A percentile compares a stretch with the other conserved stretches of the same genome.
Evolutionary conservation across 176 grass and related monocot genomes (phyloP).

Genomic region (Lolium perenne): DNA sequence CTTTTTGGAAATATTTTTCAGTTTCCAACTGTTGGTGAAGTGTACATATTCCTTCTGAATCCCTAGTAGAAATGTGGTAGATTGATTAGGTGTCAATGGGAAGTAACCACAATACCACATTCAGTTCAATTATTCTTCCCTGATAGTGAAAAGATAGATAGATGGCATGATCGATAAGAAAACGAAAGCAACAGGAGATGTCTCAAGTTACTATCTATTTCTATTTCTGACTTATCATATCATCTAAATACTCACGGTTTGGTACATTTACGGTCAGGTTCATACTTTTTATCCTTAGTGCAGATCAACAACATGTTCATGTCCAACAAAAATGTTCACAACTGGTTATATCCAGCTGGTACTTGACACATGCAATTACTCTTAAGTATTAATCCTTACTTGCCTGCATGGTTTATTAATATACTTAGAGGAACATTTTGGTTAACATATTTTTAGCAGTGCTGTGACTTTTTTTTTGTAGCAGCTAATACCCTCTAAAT

Average conservation of each 20-base stretch:
- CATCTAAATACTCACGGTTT: background rate
- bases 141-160: background rate
- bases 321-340: background rate
- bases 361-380: slow-evolving; percentile 1
- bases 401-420: slow-evolving; percentile 22
- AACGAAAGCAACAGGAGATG: slow-evolving; percentile 19
- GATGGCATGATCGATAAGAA: background rate
- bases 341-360: slow-evolving; percentile 12
- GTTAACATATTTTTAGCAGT: background rate
- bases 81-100: slow-evolving; percentile 17
- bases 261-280: background rate
- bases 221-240: background rate
- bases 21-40: slow-evolving; percentile 8
- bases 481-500: background rate
- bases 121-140: slow-evolving; percentile 18
- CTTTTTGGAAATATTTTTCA: background rate
- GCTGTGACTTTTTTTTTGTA: background rate
- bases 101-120: background rate
- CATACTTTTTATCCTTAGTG: slow-evolving; percentile 18
- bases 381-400: background rate
- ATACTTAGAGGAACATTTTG: slow-evolving; percentile 1
- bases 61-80: background rate
- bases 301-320: slow-evolving; percentile 29
- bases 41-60: slow-evolving; percentile 1
- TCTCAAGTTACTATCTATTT: slow-evolving; percentile 8